Base-by-base conservation (phyloP, 2,329 filamentous ascomycete species). In the Thyridium curvatum region DNA sequence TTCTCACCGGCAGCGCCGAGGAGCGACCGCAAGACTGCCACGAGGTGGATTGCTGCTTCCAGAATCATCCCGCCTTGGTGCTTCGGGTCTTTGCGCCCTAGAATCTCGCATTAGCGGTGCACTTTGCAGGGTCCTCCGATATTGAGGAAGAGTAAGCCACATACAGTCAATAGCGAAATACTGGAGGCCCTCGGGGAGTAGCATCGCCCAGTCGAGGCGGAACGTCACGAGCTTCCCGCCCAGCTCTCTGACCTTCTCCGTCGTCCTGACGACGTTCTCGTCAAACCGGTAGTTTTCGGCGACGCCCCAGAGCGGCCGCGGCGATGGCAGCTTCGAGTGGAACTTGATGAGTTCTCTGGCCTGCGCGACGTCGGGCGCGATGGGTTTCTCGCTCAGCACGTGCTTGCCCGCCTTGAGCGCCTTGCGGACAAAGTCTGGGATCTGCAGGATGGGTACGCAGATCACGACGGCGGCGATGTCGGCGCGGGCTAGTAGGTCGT, bases 41-140 rank as follows among this genome's bases (percentile, higher is more conserved):
- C 66, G 43, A 77, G 81, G 58, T 90, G 86, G 18, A 90, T 82
- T 32, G 86, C 85, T 12, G 77, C 83, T 52, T 90, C 85, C 2
- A 90, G 72, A 39, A 89, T 57, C 54, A 88, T 89, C 0, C 86
- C 85, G 39, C 85, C 86, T 59, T 88, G 84, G 54, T 86, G 75
- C 38, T 74, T 68, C 1, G 85, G 84, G 40, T 64, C 71, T 56
- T 82, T 82, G 39, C 86, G 77, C 86, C 84, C 52, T 55, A 18
- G 30, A 9, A 18, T 26, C 21, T 26, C n/a, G n/a, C 21, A 8
- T 29, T 52, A 43, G 32, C 56, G n/a, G n/a, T n/a, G n/a, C n/a
- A n/a, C n/a, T n/a, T n/a, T n/a, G n/a, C n/a, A n/a, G n/a, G n/a
- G n/a, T n/a, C n/a, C n/a, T n/a, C n/a, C n/a, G n/a, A n/a, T n/a